These are phyloP conservation scores for Pulveroboletus frians DNA, from an alignment of 768 basidiomycete species.

Conservation along the genomic window DNA sequence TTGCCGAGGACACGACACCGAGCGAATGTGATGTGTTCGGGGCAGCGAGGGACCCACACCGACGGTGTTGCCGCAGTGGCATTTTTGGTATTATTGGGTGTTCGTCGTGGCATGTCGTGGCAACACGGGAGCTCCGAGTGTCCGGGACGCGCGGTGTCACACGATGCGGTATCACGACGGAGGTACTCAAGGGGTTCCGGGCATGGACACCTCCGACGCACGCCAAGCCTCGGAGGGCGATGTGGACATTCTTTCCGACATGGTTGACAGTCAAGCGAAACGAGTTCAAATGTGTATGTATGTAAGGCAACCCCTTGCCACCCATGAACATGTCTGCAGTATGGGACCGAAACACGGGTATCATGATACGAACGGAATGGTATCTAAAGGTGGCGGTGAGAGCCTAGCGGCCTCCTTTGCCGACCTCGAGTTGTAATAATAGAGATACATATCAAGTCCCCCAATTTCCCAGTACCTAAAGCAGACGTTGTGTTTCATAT, in stretches of 20 bases:
- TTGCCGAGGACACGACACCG: no score
- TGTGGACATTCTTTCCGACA: no score
- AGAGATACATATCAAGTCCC: slow-evolving; percentile 18
- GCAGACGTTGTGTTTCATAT: not conserved
- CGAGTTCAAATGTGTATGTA: not conserved
- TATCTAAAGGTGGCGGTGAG: slow-evolving; percentile 3
- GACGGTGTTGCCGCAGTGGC: no score
- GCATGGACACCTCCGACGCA: not conserved
- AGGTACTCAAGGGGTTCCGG: not conserved
- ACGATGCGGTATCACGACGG: not conserved
- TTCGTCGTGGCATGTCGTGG: no score
- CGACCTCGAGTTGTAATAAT: slow-evolving; percentile 11
- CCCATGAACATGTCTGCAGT: not conserved
- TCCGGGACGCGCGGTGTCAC: no score
- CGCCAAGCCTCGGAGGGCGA: not conserved
- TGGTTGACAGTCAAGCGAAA: not conserved
- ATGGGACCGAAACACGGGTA: slow-evolving; percentile 9
- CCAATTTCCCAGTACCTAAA: slow-evolving; percentile 5
- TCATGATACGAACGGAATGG: slow-evolving; percentile 8
- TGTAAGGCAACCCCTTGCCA: slow-evolving; percentile 20
- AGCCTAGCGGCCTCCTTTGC: slow-evolving; percentile 7
- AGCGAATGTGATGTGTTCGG: no score
- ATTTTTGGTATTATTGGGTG: no score
- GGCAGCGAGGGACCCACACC: no score
- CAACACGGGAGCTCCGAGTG: no score